These are phyloP conservation scores for Penicillium sp. DNA, from an alignment of 2,329 filamentous ascomycete species.

Conservation along the genomic window DNA sequence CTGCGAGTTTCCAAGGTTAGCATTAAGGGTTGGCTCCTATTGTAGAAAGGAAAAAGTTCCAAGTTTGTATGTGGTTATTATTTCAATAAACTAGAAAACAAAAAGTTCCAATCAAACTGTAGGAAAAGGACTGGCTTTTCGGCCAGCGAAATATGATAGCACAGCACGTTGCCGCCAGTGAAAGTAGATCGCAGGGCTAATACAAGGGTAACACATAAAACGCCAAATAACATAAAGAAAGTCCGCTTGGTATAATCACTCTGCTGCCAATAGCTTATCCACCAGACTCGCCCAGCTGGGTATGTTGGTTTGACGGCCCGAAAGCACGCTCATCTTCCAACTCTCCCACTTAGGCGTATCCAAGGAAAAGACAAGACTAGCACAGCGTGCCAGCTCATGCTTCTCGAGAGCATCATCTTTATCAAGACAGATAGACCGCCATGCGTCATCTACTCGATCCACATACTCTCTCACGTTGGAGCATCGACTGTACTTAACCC, in stretches of 20 bases:
- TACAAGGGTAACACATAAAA: background rate
- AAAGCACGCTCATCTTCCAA: constrained; percentile 3
- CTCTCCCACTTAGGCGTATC: constrained; percentile 5
- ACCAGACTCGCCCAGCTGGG: background rate
- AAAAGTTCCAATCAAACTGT: background rate
- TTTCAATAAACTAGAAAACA: too few species aligned
- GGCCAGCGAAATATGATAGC: background rate
- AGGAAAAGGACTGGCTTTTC: background rate
- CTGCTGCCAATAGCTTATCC: background rate
- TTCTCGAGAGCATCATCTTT: background rate
- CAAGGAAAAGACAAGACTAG: constrained; percentile 2
- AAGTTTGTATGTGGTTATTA: too few species aligned
- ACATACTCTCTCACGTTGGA: constrained; percentile 2
- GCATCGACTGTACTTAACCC: constrained; percentile 4
- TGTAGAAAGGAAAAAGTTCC: too few species aligned
- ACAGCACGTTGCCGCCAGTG: background rate
- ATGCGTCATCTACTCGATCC: constrained; percentile 4
- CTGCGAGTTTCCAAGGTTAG: too few species aligned
- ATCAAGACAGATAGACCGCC: constrained; percentile 5
- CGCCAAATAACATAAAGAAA: too few species aligned
- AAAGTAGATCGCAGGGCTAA: background rate
- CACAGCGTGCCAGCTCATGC: constrained; percentile 3
- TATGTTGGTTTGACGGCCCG: background rate
- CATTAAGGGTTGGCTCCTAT: too few species aligned
- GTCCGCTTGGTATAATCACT: background rate